A percentile compares a stretch with the other conserved stretches of the same genome.
Evolutionary conservation across 306 rosid species (phyloP).

Genomic region (Elaeagnus macrophylla): DNA sequence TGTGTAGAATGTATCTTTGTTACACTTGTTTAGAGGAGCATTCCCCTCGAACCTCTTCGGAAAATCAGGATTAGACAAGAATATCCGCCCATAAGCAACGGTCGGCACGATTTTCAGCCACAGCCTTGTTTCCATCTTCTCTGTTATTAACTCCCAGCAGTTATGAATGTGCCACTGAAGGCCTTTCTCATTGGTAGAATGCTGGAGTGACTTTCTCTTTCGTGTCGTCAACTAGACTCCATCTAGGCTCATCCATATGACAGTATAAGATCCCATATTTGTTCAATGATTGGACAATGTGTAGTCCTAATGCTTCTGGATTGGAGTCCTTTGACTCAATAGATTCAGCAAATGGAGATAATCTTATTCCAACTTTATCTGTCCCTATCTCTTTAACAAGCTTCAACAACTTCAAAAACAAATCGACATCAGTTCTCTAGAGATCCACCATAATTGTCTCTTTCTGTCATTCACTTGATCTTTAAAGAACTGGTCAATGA

Average conservation of each 20-base stretch:
- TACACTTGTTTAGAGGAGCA: no score
- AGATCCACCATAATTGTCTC: slow-evolving; percentile 27
- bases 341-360: slow-evolving; percentile 48
- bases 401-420: slow-evolving; percentile 44
- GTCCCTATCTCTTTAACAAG: slow-evolving; percentile 48
- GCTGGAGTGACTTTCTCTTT: no score
- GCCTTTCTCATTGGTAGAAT: no score
- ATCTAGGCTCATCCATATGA: slow-evolving; percentile 66
- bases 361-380: slow-evolving; percentile 52
- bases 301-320: slow-evolving; percentile 38
- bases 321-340: slow-evolving; percentile 42
- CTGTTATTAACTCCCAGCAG: no score
- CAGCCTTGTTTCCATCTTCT: no score
- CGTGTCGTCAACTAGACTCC: slow-evolving; percentile 12
- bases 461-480: slow-evolving; percentile 27
- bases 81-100: no score
- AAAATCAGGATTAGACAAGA: no score
- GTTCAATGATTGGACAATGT: slow-evolving; percentile 38
- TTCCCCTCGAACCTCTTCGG: no score
- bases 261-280: slow-evolving; percentile 38
- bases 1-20: no score
- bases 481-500: slow-evolving; percentile 32
- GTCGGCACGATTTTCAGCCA: no score
- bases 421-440: slow-evolving; percentile 52
- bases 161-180: no score